A percentile compares a stretch with the other conserved stretches of the same genome.
Conservation (phyloP, 768 basidiomycete species). For the Chalciporus piperatus region DNA sequence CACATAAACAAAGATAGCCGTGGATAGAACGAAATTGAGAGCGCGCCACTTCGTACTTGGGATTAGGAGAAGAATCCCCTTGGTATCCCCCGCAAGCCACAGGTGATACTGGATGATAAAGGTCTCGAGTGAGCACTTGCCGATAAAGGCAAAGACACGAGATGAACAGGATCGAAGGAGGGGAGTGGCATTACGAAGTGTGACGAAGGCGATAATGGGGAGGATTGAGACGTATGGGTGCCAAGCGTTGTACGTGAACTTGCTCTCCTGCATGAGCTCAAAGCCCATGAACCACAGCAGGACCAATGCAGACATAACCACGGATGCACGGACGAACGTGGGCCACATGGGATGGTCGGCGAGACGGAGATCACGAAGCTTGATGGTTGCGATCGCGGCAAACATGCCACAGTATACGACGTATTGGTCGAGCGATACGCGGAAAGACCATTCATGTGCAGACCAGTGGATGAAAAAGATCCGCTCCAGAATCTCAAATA, state of each 20-base stretch:
- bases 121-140: conserved; percentile 85
- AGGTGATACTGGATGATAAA: conserved; percentile 90
- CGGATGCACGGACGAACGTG: conserved; percentile 43
- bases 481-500: conserved; percentile 63
- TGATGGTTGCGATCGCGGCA: conserved; percentile 67
- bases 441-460: conserved; percentile 83
- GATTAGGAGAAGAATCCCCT: conserved; percentile 75
- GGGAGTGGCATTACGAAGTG: conserved; percentile 73
- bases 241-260: conserved; percentile 84
- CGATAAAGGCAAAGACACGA: conserved; percentile 73
- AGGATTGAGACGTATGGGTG: conserved; percentile 81
- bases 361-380: conserved; percentile 69
- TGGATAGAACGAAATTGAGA: conserved; percentile 76
- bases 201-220: conserved; percentile 73
- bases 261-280: conserved; percentile 71
- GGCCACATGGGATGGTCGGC: conserved; percentile 70
- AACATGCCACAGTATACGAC: conserved; percentile 89
- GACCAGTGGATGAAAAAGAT: conserved; percentile 81
- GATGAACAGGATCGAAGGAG: conserved; percentile 70
- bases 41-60: conserved; percentile 72
- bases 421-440: conserved; percentile 84
- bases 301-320: conserved; percentile 49
- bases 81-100: conserved; percentile 83
- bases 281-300: conserved; percentile 82
- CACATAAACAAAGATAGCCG: conserved; percentile 76